phyloP scores from a whole-genome alignment of 208 protist species.

The Trypanosoma brucei region DNA sequence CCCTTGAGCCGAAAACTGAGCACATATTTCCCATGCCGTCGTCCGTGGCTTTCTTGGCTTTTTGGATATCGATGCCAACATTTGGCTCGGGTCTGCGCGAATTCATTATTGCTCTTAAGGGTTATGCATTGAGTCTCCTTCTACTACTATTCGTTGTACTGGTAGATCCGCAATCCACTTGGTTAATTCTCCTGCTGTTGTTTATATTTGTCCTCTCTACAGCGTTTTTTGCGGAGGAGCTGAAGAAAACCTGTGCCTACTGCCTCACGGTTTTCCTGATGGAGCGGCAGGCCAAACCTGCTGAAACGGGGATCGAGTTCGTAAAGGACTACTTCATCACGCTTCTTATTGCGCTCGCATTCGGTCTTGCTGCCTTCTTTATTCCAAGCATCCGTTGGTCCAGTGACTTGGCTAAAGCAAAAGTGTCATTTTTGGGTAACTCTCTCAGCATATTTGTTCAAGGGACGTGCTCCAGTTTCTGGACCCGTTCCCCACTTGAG shows the following conservation, averaged over 20 bases:
- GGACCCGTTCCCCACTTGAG: constrained; percentile 65
- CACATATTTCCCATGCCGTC: constrained; percentile 68
- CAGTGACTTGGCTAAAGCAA: constrained; percentile 66
- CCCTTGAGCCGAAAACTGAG: constrained; percentile 67
- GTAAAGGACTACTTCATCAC: constrained; percentile 69
- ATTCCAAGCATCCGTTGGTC: constrained; percentile 88
- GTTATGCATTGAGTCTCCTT: constrained; percentile 67
- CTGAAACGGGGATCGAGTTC: constrained; percentile 55
- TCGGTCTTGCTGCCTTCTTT: constrained; percentile 75
- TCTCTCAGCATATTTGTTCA: constrained; percentile 84
- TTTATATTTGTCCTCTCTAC: constrained; percentile 75
- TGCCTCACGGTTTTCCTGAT: constrained; percentile 76
- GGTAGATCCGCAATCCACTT: constrained; percentile 41
- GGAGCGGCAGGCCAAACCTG: constrained; percentile 58
- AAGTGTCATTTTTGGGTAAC: constrained; percentile 74
- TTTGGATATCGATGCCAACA: constrained; percentile 88
- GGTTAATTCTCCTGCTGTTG: constrained; percentile 68
- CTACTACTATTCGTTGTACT: constrained; percentile 64
- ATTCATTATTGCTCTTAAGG: constrained; percentile 75
- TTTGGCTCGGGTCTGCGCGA: constrained; percentile 80
- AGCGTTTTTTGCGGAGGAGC: constrained; percentile 80
- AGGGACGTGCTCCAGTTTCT: constrained; percentile 81
- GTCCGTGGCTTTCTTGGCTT: constrained; percentile 77
- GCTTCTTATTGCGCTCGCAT: constrained; percentile 63
- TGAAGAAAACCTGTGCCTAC: constrained; percentile 88